Evolutionary conservation across 192 early-diverging fungal species (phyloP).

Genomic region (Coemansia asiatica): DNA sequence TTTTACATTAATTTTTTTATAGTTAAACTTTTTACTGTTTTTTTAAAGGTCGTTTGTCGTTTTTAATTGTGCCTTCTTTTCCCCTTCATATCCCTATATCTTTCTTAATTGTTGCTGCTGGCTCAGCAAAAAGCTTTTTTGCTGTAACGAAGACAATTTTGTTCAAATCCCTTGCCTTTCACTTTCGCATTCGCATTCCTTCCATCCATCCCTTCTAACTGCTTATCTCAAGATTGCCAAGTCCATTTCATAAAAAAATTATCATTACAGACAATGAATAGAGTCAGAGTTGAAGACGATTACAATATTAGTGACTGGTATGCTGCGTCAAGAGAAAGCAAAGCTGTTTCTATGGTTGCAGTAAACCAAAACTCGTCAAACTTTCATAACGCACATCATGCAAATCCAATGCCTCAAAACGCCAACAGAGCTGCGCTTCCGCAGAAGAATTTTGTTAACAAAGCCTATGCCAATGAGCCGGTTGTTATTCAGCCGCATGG

Average conservation of each 20-base stretch:
- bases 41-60: background rate
- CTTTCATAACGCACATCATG: conserved; percentile 7
- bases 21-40: background rate
- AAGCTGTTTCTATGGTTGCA: conserved; percentile 19
- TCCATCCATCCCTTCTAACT: background rate
- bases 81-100: background rate
- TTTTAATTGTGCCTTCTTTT: background rate
- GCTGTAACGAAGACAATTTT: background rate
- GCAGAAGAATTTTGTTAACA: background rate
- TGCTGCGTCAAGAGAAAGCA: conserved; percentile 37
- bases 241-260: background rate
- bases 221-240: background rate
- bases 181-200: background rate
- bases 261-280: conserved; percentile 3
- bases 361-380: conserved; percentile 14
- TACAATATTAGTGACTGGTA: conserved; percentile 43
- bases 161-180: background rate
- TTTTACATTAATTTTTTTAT: background rate
- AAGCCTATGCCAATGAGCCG: conserved; percentile 4
- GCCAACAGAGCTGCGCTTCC: background rate
- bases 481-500: background rate
- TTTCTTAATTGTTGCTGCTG: background rate
- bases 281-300: conserved; percentile 21
- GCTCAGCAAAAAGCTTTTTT: background rate
- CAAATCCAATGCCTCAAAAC: conserved; percentile 12